phyloP scores from a whole-genome alignment of 1,284 basidiomycete genomes.

The Laetiporus sulphureus region DNA sequence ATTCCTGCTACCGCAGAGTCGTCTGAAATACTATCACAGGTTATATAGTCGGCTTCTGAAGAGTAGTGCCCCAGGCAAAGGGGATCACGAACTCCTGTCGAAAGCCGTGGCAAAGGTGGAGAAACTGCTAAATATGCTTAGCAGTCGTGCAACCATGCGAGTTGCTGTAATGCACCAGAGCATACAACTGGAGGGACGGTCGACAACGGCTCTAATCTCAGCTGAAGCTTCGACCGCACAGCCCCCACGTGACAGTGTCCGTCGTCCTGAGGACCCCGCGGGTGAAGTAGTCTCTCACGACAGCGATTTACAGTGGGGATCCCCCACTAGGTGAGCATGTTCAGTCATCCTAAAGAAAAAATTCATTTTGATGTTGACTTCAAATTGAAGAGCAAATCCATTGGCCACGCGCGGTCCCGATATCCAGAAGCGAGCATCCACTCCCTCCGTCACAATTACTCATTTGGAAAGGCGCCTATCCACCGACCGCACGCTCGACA shows the following conservation, averaged over 20 bases:
- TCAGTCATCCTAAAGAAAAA: slow-evolving; percentile 33
- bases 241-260: no score
- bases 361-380: no score
- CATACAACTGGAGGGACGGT: no score
- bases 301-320: no score
- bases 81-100: slow-evolving; percentile 80
- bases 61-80: slow-evolving; percentile 83
- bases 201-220: no score
- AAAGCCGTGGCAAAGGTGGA: slow-evolving; percentile 83
- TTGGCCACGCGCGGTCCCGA: slow-evolving; percentile 15
- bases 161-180: no score
- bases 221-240: no score
- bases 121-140: slow-evolving; percentile 59
- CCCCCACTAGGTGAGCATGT: no score
- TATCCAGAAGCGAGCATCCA: slow-evolving; percentile 42
- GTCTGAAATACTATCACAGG: slow-evolving; percentile 91
- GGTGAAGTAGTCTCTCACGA: no score
- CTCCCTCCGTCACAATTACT: slow-evolving; percentile 50
- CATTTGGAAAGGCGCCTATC: slow-evolving; percentile 82
- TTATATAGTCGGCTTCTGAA: slow-evolving; percentile 85
- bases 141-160: no score
- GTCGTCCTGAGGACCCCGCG: no score
- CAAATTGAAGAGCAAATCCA: no score
- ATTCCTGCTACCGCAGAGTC: slow-evolving; percentile 80
- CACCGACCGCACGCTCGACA: slow-evolving; percentile 79